Conservation (phyloP, 805 yeast genomes). For the Nakazawaea ernobii region DNA sequence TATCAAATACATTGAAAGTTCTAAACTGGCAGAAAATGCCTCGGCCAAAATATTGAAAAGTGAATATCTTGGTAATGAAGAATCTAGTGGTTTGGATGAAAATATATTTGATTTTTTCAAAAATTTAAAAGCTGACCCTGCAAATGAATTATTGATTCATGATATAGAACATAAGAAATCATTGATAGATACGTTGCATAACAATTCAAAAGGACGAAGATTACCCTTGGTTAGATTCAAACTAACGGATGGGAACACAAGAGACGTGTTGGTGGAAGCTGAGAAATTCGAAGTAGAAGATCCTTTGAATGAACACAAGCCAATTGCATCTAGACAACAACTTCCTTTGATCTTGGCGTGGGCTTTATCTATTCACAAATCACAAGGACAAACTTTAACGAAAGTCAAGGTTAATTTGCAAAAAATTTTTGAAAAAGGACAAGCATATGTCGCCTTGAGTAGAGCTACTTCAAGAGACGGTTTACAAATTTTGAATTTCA, state of each 20-base stretch:
- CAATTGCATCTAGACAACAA: conserved; percentile 70
- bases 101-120: conserved; percentile 44
- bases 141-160: conserved; percentile 12
- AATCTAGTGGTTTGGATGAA: conserved; percentile 31
- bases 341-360: conserved; percentile 90
- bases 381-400: conserved; percentile 88
- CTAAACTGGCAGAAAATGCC: conserved; percentile 5
- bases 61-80: conserved; percentile 14
- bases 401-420: conserved; percentile 72
- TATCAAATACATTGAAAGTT: conserved; percentile 7
- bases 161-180: conserved; percentile 43
- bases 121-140: conserved; percentile 10
- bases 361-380: conserved; percentile 93
- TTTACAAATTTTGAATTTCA: conserved; percentile 73
- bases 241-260: conserved; percentile 60
- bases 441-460: conserved; percentile 92
- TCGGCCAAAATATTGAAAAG: background rate
- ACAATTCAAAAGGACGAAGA: conserved; percentile 38
- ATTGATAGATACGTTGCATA: conserved; percentile 35
- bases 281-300: conserved; percentile 82
- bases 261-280: conserved; percentile 75
- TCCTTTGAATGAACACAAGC: conserved; percentile 42
- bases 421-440: conserved; percentile 83
- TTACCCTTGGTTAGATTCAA: conserved; percentile 78
- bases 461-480: conserved; percentile 79